Evolutionary conservation across 768 basidiomycete species (phyloP).

Genomic region (Lactifluus hygrophoroides): DNA sequence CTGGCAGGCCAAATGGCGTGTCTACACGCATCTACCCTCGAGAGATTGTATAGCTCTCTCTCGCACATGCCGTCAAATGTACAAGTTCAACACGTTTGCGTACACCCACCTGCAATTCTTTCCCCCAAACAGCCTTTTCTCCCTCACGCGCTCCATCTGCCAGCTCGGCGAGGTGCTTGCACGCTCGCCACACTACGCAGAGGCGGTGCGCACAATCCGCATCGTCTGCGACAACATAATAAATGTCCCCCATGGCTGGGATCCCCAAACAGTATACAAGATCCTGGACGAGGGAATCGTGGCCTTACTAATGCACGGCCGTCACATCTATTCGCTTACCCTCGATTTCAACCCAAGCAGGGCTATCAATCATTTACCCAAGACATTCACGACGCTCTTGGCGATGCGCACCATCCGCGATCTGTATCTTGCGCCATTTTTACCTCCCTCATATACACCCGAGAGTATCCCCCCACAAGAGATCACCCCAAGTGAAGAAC

Average conservation of each 20-base stretch:
- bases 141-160: constrained; percentile 1
- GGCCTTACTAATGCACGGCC: neutral
- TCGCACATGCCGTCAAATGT: constrained; percentile 10
- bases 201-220: constrained; percentile 5
- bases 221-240: neutral
- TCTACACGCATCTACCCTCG: neutral
- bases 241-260: neutral
- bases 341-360: neutral
- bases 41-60: constrained; percentile 10
- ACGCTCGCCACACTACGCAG: neutral
- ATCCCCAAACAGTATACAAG: neutral
- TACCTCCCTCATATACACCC: neutral
- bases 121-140: constrained; percentile 7
- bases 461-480: neutral
- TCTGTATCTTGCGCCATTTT: neutral
- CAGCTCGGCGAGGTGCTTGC: neutral
- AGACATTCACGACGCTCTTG: neutral
- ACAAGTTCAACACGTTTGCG: neutral
- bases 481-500: neutral
- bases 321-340: neutral
- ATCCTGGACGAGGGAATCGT: neutral
- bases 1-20: neutral
- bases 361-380: neutral
- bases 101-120: constrained; percentile 12
- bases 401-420: constrained; percentile 7